Evolutionary conservation across 1,139 yeast species (phyloP).

Genomic region (Pichia sp.): DNA sequence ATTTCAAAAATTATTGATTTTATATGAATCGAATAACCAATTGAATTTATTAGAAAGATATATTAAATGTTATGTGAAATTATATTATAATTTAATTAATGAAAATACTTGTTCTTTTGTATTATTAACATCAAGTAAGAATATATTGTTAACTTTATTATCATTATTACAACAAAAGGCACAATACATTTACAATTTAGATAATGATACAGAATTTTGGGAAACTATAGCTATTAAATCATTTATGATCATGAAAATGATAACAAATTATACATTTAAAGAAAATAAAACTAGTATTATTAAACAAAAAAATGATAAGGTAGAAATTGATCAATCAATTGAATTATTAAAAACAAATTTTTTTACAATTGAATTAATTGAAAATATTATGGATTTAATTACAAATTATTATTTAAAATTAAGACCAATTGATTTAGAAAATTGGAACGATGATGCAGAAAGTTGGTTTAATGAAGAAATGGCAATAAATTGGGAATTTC

Average conservation of each 20-base stretch:
- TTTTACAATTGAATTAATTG: slow-evolving; percentile 52
- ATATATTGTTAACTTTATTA: slow-evolving; percentile 54
- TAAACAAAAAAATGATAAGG: slow-evolving; percentile 54
- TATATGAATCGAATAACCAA: slow-evolving; percentile 47
- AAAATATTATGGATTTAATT: slow-evolving; percentile 56
- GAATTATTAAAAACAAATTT: slow-evolving; percentile 45
- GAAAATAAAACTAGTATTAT: slow-evolving; percentile 59
- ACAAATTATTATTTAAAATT: slow-evolving; percentile 69
- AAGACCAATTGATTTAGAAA: slow-evolving; percentile 68
- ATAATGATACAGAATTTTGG: slow-evolving; percentile 50
- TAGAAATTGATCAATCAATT: slow-evolving; percentile 56
- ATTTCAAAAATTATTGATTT: slow-evolving; percentile 48
- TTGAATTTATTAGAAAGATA: slow-evolving; percentile 62
- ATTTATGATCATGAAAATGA: slow-evolving; percentile 56
- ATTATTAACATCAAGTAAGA: slow-evolving; percentile 57
- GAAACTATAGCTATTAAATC: slow-evolving; percentile 70
- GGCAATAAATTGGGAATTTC: slow-evolving; percentile 74
- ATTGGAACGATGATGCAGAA: slow-evolving; percentile 83
- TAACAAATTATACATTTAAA: slow-evolving; percentile 56
- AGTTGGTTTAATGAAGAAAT: slow-evolving; percentile 86
- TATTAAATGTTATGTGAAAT: slow-evolving; percentile 68
- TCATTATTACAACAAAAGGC: slow-evolving; percentile 61
- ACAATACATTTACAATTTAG: slow-evolving; percentile 41
- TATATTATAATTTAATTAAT: slow-evolving; percentile 52
- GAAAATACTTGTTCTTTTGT: slow-evolving; percentile 68